A percentile compares a stretch with the other conserved stretches of the same genome.
phyloP scores from a whole-genome alignment of 2,329 filamentous ascomycete species.

The Fusarium acutatum region DNA sequence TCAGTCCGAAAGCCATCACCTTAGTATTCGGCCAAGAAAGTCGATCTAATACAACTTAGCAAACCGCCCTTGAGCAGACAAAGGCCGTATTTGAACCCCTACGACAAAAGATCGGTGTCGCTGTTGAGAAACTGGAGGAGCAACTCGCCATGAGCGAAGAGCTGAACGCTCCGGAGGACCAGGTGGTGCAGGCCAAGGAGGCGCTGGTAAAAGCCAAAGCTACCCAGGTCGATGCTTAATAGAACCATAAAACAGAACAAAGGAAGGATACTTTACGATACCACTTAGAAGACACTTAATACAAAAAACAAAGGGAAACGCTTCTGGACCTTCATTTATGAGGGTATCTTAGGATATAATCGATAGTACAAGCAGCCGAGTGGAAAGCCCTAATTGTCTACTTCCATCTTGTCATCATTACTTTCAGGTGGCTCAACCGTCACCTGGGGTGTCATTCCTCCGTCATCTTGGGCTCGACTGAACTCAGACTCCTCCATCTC shows the following conservation, averaged over 20 bases:
- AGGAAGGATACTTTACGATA: slow-evolving; percentile 22
- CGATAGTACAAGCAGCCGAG: neutral
- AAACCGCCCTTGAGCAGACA: slow-evolving; percentile 85
- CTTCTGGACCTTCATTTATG: slow-evolving; percentile 24
- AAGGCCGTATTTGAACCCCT: slow-evolving; percentile 81
- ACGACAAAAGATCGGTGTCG: slow-evolving; percentile 73
- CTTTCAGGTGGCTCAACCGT: slow-evolving; percentile 59
- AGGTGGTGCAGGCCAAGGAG: slow-evolving; percentile 65
- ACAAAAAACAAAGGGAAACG: neutral
- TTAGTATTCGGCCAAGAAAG: neutral
- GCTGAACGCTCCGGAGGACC: slow-evolving; percentile 54
- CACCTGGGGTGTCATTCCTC: slow-evolving; percentile 54
- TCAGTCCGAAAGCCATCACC: slow-evolving; percentile 50
- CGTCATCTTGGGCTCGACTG: slow-evolving; percentile 53
- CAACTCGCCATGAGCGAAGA: slow-evolving; percentile 73
- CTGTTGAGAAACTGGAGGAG: slow-evolving; percentile 77
- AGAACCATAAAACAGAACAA: neutral
- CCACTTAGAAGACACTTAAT: slow-evolving; percentile 18
- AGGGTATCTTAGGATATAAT: slow-evolving; percentile 40
- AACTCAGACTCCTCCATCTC: slow-evolving; percentile 63
- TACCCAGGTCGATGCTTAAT: slow-evolving; percentile 18
- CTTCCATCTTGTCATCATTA: slow-evolving; percentile 71
- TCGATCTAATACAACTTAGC: slow-evolving; percentile 56
- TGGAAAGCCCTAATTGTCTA: slow-evolving; percentile 53
- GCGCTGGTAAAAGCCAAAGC: slow-evolving; percentile 60